phyloP scores from a whole-genome alignment of 164 flowering plant genomes.

The Echeveria elegans region DNA sequence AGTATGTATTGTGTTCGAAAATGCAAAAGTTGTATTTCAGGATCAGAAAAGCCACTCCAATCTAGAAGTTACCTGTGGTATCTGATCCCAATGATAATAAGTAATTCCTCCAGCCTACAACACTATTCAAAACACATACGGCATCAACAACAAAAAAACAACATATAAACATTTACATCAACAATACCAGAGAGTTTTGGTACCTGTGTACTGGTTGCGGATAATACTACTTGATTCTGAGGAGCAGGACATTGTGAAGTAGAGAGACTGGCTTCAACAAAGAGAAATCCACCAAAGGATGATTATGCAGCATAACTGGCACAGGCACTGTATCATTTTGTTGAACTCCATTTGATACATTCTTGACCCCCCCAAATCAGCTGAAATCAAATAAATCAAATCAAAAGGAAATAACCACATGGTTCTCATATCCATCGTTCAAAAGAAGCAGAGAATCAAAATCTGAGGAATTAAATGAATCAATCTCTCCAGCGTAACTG shows the following conservation, averaged over 20 bases:
- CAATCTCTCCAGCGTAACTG: slow-evolving; percentile 7
- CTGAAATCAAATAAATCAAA: slow-evolving; percentile 23
- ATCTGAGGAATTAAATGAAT: slow-evolving; percentile 36
- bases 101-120: not conserved
- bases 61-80: too few species aligned
- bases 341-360: slow-evolving; percentile 13
- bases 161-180: not conserved
- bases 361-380: slow-evolving; percentile 19
- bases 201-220: not conserved
- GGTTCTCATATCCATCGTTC: too few species aligned
- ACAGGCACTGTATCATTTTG: not conserved
- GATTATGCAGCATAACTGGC: not conserved
- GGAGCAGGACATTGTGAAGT: not conserved
- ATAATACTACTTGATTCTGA: not conserved
- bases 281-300: slow-evolving; percentile 1
- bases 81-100: too few species aligned
- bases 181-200: not conserved
- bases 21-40: not conserved
- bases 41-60: not conserved
- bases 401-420: slow-evolving; percentile 42
- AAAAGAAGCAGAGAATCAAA: slow-evolving; percentile 26
- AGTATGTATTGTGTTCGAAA: not conserved
- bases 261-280: not conserved
- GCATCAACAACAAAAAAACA: not conserved
- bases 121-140: not conserved